phyloP scores from a whole-genome alignment of 2,329 filamentous ascomycete species.

The Acarospora socialis region DNA sequence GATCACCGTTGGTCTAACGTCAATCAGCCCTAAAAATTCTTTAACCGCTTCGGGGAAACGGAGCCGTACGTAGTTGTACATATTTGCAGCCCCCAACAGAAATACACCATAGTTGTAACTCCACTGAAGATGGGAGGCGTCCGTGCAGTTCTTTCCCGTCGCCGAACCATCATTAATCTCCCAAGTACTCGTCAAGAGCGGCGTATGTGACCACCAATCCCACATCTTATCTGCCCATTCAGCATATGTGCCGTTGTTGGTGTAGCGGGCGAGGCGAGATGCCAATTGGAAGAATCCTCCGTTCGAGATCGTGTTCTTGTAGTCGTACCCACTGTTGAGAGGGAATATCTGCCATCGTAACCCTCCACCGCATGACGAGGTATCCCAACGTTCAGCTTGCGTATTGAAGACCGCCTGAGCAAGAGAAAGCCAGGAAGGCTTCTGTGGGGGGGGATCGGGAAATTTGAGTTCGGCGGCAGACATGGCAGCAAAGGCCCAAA shows the following conservation, averaged over 20 bases:
- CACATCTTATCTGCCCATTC: constrained; percentile 47
- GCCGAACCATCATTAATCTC: constrained; percentile 52
- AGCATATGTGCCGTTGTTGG: constrained; percentile 49
- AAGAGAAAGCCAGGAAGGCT: constrained; percentile 38
- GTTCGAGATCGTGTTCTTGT: constrained; percentile 73
- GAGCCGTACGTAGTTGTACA: constrained; percentile 47
- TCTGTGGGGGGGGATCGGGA: constrained; percentile 36
- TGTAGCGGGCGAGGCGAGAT: constrained; percentile 55
- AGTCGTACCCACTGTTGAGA: constrained; percentile 62
- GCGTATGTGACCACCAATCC: constrained; percentile 40
- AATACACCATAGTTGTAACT: constrained; percentile 52
- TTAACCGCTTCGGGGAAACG: too few relatives aligned
- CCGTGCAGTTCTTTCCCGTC: constrained; percentile 42
- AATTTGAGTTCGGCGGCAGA: constrained; percentile 51
- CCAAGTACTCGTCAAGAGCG: constrained; percentile 42
- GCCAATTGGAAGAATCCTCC: constrained; percentile 72
- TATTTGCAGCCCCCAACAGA: constrained; percentile 45
- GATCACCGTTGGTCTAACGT: constrained; percentile 30
- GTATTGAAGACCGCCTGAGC: constrained; percentile 59
- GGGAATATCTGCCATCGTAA: constrained; percentile 70
- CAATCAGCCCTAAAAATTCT: constrained; percentile 14
- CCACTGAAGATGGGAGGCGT: constrained; percentile 49
- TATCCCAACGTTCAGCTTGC: constrained; percentile 57
- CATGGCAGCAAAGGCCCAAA: constrained; percentile 57
- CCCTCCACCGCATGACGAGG: constrained; percentile 52